phyloP scores from a whole-genome alignment of 2,329 filamentous ascomycete species.

The Fusarium sp. region DNA sequence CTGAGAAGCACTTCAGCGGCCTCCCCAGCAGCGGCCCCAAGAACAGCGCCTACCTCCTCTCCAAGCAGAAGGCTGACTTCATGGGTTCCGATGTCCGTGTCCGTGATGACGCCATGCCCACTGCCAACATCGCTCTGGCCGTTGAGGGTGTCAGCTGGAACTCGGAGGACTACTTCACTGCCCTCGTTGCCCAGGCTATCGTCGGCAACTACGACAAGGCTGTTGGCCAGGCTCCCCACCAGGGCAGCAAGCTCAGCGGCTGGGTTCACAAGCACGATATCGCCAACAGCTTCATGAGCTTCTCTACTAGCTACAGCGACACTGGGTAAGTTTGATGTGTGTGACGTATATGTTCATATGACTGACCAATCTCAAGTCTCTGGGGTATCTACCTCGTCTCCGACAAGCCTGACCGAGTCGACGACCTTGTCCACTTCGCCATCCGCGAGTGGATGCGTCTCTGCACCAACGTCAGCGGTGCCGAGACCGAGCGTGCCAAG shows the following conservation, averaged over 20 bases:
- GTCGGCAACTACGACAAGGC: slow-evolving; percentile 99
- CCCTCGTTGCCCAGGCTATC: slow-evolving; percentile 96
- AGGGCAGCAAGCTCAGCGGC: slow-evolving; percentile 97
- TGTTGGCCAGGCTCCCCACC: slow-evolving; percentile 96
- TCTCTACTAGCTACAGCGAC: slow-evolving; percentile 99
- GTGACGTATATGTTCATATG: background rate
- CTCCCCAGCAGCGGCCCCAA: slow-evolving; percentile 82
- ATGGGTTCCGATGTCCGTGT: slow-evolving; percentile 96
- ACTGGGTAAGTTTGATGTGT: slow-evolving; percentile 78
- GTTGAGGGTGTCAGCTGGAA: slow-evolving; percentile 99
- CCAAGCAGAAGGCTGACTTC: slow-evolving; percentile 93
- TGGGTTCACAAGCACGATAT: slow-evolving; percentile 95
- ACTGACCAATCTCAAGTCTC: slow-evolving; percentile 70
- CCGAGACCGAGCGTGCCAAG: slow-evolving; percentile 98
- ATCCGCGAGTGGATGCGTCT: slow-evolving; percentile 98
- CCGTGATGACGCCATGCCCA: slow-evolving; percentile 94
- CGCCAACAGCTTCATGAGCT: slow-evolving; percentile 99
- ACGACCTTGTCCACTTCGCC: slow-evolving; percentile 98
- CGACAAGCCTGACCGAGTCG: slow-evolving; percentile 86
- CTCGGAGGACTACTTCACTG: slow-evolving; percentile 99
- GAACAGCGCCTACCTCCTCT: slow-evolving; percentile 78
- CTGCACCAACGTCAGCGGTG: slow-evolving; percentile 85
- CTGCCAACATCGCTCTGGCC: slow-evolving; percentile 97
- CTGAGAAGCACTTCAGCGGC: slow-evolving; percentile 92
- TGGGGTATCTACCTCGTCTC: slow-evolving; percentile 99